Conservation (phyloP, 305 asterid species). For the Fraxinus latifolia region DNA sequence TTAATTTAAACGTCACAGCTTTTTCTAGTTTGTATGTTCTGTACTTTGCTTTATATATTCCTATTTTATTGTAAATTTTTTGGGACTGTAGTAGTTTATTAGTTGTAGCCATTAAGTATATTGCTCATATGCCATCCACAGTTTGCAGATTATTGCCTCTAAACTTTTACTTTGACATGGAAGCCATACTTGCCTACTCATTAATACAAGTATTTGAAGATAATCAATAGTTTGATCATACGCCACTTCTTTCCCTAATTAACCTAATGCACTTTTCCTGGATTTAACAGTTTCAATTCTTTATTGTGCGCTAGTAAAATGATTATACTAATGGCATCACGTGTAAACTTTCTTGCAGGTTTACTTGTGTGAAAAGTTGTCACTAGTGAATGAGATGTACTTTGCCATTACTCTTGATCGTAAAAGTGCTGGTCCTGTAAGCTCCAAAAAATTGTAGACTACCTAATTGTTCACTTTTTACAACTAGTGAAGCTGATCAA, state of each 20-base stretch:
- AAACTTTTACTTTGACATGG: neutral
- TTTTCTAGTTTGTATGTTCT: neutral
- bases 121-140: neutral
- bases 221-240: neutral
- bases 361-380: constrained; percentile 79
- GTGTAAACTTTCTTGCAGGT: constrained; percentile 47
- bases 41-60: constrained; percentile 2
- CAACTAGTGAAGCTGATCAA: constrained; percentile 22
- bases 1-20: neutral
- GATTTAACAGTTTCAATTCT: neutral
- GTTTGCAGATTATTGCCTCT: neutral
- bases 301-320: neutral
- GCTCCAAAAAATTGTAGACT: constrained; percentile 30
- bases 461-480: constrained; percentile 7
- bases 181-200: neutral
- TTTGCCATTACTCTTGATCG: constrained; percentile 97
- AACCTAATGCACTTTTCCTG: neutral
- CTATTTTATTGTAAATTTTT: neutral
- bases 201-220: neutral
- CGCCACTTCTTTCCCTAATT: neutral
- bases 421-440: constrained; percentile 90
- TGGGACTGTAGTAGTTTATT: neutral
- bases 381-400: constrained; percentile 97
- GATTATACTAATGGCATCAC: neutral
- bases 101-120: neutral